These are phyloP conservation scores for Cephalotrichum gorgonifer DNA, from an alignment of 2,329 filamentous ascomycete species.

Conservation along the genomic window DNA sequence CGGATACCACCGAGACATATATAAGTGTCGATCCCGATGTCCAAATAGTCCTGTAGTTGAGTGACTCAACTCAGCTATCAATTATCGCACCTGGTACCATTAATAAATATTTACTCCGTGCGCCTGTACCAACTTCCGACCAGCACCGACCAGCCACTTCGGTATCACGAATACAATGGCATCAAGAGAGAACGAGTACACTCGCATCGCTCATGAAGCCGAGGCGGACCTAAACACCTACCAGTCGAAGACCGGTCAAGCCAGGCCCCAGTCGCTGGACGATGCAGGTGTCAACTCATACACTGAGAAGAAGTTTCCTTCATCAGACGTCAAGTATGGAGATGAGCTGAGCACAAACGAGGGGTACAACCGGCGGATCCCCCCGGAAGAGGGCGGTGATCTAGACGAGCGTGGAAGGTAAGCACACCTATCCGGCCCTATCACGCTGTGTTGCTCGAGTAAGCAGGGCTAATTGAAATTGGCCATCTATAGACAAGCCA, in stretches of 20 bases:
- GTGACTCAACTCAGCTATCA: no score
- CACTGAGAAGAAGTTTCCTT: constrained; percentile 32
- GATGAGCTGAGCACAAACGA: constrained; percentile 33
- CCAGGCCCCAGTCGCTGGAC: constrained; percentile 25
- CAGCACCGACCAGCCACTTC: no score
- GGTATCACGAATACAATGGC: constrained; percentile 19
- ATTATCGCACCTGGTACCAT: no score
- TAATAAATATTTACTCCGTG: no score
- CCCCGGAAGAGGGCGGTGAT: constrained; percentile 31
- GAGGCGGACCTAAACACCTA: constrained; percentile 37
- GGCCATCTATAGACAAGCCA: constrained; percentile 25
- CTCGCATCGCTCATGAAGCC: constrained; percentile 31
- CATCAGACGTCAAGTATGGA: constrained; percentile 26
- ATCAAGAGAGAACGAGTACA: constrained; percentile 22
- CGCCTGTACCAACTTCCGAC: no score
- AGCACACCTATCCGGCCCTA: constrained; percentile 5
- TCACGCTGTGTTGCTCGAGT: not conserved
- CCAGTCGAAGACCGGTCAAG: constrained; percentile 34
- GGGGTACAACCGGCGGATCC: constrained; percentile 34
- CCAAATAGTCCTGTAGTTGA: no score
- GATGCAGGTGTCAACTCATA: constrained; percentile 30
- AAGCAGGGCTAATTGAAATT: constrained; percentile 1
- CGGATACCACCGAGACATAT: no score
- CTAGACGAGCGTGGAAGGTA: constrained; percentile 34
- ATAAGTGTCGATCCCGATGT: no score